Conservation (phyloP, 1,284 basidiomycete species). For the Sanghuangporus weigelae region DNA sequence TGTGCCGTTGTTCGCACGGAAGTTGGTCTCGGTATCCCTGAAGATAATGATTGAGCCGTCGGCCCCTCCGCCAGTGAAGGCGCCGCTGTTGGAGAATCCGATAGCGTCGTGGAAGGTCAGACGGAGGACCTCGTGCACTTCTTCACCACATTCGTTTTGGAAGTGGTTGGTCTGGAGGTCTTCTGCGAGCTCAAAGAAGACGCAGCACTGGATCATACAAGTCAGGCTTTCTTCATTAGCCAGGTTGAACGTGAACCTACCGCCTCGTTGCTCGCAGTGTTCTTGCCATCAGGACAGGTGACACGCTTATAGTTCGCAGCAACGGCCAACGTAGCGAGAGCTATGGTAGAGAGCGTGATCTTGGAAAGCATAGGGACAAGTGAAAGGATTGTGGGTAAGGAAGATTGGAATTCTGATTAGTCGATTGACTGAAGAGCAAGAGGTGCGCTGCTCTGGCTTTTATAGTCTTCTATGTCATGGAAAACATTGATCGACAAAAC, state of each 20-base stretch:
- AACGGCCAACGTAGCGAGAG: constrained; percentile 12
- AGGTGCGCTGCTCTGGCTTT: background rate
- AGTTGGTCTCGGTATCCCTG: constrained; percentile 17
- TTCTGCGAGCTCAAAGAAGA: constrained; percentile 21
- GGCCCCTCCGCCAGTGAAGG: constrained; percentile 14
- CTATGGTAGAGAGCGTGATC: constrained; percentile 5
- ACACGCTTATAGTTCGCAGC: constrained; percentile 19
- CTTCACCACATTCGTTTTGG: constrained; percentile 20
- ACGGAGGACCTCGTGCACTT: constrained; percentile 22
- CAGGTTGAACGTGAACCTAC: constrained; percentile 2
- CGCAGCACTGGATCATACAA: constrained; percentile 16
- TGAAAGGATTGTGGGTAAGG: background rate
- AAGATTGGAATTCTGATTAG: no score
- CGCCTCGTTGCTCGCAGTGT: constrained; percentile 17
- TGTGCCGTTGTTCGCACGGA: constrained; percentile 25
- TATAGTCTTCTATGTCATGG: constrained; percentile 1
- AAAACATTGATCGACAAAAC: background rate
- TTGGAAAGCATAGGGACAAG: constrained; percentile 13
- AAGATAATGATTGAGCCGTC: constrained; percentile 20
- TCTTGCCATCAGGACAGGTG: constrained; percentile 19
- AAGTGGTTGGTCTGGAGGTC: constrained; percentile 21
- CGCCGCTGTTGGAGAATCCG: constrained; percentile 19
- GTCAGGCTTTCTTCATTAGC: background rate
- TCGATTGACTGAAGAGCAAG: background rate
- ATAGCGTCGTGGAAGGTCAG: constrained; percentile 26